Percentiles rank a stretch among this genome's conserved stretches.
These are phyloP conservation scores for thale cress (Arabidopsis thaliana) DNA, from an alignment of 345 rosid genomes.

Conservation along the genomic window DNA sequence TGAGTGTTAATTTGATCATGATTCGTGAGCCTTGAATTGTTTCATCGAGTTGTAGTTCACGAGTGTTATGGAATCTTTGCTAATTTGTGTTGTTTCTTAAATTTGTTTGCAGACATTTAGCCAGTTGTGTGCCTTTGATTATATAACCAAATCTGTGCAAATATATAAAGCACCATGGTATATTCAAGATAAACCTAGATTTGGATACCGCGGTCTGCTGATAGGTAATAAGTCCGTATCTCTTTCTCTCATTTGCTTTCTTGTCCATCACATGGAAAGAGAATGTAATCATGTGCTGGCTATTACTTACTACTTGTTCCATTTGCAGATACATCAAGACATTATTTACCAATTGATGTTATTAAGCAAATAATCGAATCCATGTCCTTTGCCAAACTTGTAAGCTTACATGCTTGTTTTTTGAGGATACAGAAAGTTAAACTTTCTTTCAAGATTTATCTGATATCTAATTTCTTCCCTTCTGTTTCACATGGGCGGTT, in stretches of 20 bases:
- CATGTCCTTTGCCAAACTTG: conserved; percentile 96
- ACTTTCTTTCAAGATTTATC: neutral
- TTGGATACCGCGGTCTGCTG: conserved; percentile 80
- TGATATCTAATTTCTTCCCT: conserved; percentile 7
- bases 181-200: conserved; percentile 87
- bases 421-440: neutral
- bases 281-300: neutral
- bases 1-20: neutral
- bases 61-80: neutral
- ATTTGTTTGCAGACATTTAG: conserved; percentile 81
- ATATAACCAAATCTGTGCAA: conserved; percentile 64
- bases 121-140: conserved; percentile 86
- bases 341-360: conserved; percentile 70
- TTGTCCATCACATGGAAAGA: neutral
- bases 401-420: conserved; percentile 52
- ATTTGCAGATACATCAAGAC: conserved; percentile 93
- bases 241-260: conserved; percentile 1
- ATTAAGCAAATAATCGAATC: conserved; percentile 88
- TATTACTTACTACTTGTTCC: conserved; percentile 15
- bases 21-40: neutral
- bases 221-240: conserved; percentile 54
- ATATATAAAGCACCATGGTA: conserved; percentile 85
- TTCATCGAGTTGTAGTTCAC: neutral
- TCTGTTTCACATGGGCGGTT: conserved; percentile 48
- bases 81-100: neutral